Evolutionary conservation across 495 filamentous ascomycete genomes (phyloP).

Genomic region (Penicillium daleae): DNA sequence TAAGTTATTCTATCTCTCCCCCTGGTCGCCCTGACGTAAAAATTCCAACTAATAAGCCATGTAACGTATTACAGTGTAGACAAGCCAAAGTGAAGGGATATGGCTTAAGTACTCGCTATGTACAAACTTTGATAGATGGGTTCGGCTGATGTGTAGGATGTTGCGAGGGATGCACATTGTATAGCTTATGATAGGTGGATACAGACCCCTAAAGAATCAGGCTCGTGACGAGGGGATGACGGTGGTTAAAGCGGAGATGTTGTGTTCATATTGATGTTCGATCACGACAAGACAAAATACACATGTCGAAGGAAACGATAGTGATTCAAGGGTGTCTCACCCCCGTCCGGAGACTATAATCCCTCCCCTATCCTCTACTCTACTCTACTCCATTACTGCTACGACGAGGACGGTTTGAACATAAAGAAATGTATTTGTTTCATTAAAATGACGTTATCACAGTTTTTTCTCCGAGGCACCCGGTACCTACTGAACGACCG

Average conservation of each 20-base stretch:
- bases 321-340: too few species aligned
- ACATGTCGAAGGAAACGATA: too few species aligned
- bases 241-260: conserved; percentile 33
- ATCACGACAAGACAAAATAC: background rate
- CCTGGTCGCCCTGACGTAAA: too few species aligned
- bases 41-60: too few species aligned
- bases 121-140: conserved; percentile 34
- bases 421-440: conserved; percentile 32
- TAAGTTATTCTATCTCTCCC: too few species aligned
- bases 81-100: conserved; percentile 34
- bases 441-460: conserved; percentile 40
- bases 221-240: conserved; percentile 29
- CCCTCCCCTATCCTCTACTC: too few species aligned
- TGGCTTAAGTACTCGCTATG: conserved; percentile 29
- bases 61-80: too few species aligned
- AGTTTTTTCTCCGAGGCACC: conserved; percentile 28
- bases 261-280: conserved; percentile 23
- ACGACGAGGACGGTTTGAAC: conserved; percentile 11
- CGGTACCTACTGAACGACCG: background rate
- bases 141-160: conserved; percentile 41
- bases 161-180: conserved; percentile 35
- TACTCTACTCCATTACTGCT: background rate
- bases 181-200: conserved; percentile 38
- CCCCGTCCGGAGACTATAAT: too few species aligned
- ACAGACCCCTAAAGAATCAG: conserved; percentile 36